Evolutionary conservation across 2,329 filamentous ascomycete genomes (phyloP), one percentile per base, ranked within the genome.

Genomic region (Catunica adiposa): DNA sequence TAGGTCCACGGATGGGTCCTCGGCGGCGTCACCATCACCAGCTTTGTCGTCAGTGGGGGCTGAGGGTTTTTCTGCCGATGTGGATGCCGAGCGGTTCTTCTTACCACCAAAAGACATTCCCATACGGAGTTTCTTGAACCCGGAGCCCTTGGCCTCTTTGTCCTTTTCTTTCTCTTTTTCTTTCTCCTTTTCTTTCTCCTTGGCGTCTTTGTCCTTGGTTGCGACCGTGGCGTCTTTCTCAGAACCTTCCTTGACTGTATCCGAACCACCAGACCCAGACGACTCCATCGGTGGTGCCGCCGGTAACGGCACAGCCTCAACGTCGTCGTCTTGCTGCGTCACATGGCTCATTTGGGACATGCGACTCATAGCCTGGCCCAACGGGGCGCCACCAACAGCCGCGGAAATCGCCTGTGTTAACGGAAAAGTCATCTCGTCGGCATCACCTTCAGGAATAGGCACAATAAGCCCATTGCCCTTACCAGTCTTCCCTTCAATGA

Each of bases 91-190:
- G 15, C 87, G 79, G 11, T 81, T 81, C 68, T 94, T 95, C 72
- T 94, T 96, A 63, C 83, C 84, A 61, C 83, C 82, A 63, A 90
- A 89, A 0, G 83, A 81, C 59, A 62, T 63, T 59, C 74, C 77
- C 79, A 86, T 84, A 51, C 84, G 81, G 67, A 94, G 89, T 69
- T 90, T 92, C 70, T 89, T 92, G 46, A 84, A 81, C 65, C 94
- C 94, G 4, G 87, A 72, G 1, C 77, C 82, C 56, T 73, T 71
- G 3, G 71, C 71, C 1, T 73, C 70, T 62, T 86, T 85, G 11
- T 73, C 70, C 56, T 74, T 82, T 3, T 69, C 68, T 58, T 69
- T 71, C 0, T 73, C 70, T 57, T 71, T 73, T 3, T 71, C 68
- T 56, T 72, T 73, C 1, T 71, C 71, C 61, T 79, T 78, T 63